Evolutionary conservation across 306 rosid species (phyloP).

Genomic region (Hylodesmum podocarpum): DNA sequence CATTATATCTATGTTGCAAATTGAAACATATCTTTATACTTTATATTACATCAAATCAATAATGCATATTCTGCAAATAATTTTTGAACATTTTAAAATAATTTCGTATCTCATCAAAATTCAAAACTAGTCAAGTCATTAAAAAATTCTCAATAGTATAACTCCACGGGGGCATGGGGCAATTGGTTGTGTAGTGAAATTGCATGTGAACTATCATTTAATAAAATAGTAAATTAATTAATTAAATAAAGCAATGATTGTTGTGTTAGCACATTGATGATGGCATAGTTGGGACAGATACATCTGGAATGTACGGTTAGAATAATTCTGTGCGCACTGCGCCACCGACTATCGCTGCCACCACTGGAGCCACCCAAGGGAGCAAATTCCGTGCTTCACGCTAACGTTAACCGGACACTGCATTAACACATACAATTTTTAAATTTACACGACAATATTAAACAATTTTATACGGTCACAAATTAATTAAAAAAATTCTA

Average conservation of each 20-base stretch:
- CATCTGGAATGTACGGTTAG: conserved; percentile 16
- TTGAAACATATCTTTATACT: no score
- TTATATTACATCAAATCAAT: no score
- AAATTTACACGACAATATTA: background rate
- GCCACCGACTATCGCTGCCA: conserved; percentile 2
- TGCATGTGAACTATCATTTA: background rate
- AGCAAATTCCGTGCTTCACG: background rate
- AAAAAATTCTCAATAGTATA: no score
- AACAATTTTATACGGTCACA: no score
- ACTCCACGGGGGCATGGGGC: no score
- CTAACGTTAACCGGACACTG: background rate
- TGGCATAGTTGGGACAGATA: background rate
- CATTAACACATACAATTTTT: background rate
- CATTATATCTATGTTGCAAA: no score
- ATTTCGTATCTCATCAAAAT: no score
- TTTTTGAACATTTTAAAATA: no score
- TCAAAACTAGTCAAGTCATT: background rate
- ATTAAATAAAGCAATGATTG: background rate
- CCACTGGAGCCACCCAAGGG: background rate
- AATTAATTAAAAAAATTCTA: no score
- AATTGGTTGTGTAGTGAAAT: background rate
- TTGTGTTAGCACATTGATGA: background rate
- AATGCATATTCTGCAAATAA: no score
- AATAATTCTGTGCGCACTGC: background rate
- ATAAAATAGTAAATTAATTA: background rate